Evolutionary conservation across 2,329 filamentous ascomycete species (phyloP).

Genomic region (Colletotrichum sublineola): DNA sequence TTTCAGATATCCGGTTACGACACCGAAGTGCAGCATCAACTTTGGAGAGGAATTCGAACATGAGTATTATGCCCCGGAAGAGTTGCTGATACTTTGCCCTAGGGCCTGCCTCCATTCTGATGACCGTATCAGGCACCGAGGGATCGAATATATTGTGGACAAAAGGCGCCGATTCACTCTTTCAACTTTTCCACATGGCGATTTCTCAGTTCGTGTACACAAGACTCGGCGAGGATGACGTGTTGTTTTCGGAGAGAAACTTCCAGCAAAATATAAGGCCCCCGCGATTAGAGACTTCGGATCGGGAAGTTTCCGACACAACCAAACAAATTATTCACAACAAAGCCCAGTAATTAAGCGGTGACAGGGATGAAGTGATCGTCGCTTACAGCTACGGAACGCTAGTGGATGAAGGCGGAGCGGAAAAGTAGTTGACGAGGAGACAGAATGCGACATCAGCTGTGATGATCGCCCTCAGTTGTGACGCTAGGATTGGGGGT

Average conservation of each 20-base stretch:
- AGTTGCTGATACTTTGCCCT: not conserved
- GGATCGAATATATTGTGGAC: not conserved
- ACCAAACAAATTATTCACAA: conserved; percentile 5
- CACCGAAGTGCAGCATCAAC: not conserved
- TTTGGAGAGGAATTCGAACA: not conserved
- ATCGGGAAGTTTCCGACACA: conserved; percentile 1
- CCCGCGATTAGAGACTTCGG: conserved; percentile 2
- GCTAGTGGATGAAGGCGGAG: not conserved
- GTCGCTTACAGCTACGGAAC: not conserved
- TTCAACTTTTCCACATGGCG: not conserved
- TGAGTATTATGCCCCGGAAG: not conserved
- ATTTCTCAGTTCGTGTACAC: not conserved
- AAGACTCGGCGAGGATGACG: too few species aligned
- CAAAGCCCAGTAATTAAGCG: not conserved
- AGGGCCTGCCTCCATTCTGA: not conserved
- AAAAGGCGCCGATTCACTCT: not conserved
- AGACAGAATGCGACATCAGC: not conserved
- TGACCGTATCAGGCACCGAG: not conserved
- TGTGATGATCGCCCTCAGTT: not conserved
- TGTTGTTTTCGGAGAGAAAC: not conserved
- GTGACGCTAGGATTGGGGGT: conserved; percentile 3
- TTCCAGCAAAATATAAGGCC: not conserved
- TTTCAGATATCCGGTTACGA: too few species aligned
- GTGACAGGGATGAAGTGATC: not conserved
- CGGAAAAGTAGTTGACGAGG: not conserved